These are phyloP conservation scores for Cryptococcus neoformans DNA, from an alignment of 1,284 basidiomycete species.

Conservation along the genomic window DNA sequence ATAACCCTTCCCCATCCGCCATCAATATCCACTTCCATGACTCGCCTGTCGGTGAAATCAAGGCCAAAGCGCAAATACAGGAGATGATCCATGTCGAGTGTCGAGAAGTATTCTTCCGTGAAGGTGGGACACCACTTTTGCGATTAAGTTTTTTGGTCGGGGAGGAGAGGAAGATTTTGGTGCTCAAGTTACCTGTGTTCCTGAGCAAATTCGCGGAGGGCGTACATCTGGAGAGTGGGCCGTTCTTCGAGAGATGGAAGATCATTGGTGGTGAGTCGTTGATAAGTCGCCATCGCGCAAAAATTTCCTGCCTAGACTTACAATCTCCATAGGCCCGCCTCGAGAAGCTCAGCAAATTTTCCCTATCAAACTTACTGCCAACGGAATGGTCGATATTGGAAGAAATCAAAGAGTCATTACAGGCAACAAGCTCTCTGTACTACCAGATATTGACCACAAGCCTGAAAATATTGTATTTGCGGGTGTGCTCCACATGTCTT, in stretches of 20 bases:
- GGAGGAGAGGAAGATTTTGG: slow-evolving; percentile 63
- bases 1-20: slow-evolving; percentile 68
- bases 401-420: slow-evolving; percentile 71
- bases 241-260: slow-evolving; percentile 99
- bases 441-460: slow-evolving; percentile 82
- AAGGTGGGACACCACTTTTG: slow-evolving; percentile 62
- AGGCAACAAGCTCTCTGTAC: slow-evolving; percentile 70
- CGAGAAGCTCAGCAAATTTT: slow-evolving; percentile 89
- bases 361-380: slow-evolving; percentile 64
- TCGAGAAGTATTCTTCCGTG: slow-evolving; percentile 73
- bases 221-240: slow-evolving; percentile 72
- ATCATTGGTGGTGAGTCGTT: slow-evolving; percentile 72
- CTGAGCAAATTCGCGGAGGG: slow-evolving; percentile 92
- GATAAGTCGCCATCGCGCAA: background rate
- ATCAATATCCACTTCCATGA: slow-evolving; percentile 85
- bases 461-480: slow-evolving; percentile 74
- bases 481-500: slow-evolving; percentile 83
- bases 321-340: slow-evolving; percentile 56
- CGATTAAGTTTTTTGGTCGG: slow-evolving; percentile 90
- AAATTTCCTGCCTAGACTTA: too few species aligned
- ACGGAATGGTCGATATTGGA: slow-evolving; percentile 68
- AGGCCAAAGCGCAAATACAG: slow-evolving; percentile 82
- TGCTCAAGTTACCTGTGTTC: slow-evolving; percentile 79
- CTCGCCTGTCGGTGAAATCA: slow-evolving; percentile 68
- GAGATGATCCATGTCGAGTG: slow-evolving; percentile 93